Evolutionary conservation across 2,329 filamentous ascomycete genomes (phyloP).

Genomic region (Trichoderma breve): DNA sequence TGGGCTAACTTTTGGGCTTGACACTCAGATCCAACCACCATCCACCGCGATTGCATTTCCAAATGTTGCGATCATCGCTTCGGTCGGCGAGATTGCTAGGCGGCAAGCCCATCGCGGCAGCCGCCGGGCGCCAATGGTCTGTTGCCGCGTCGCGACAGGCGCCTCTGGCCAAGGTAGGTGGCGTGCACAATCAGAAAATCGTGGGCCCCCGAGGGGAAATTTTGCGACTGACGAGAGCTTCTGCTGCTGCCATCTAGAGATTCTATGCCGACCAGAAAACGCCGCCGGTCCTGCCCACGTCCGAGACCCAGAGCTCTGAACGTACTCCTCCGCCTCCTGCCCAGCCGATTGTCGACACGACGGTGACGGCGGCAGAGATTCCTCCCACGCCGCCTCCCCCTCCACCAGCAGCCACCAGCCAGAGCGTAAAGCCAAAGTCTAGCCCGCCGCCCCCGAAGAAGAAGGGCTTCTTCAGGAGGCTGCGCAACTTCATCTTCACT

Average conservation of each 20-base stretch:
- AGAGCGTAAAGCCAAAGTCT: conserved; percentile 20
- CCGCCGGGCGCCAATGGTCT: conserved; percentile 60
- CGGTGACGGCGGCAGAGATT: conserved; percentile 17
- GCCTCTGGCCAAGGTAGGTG: conserved; percentile 34
- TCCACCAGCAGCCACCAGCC: background rate
- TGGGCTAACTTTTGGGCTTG: conserved; percentile 26
- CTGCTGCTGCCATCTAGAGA: conserved; percentile 44
- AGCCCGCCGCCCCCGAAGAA: conserved; percentile 40
- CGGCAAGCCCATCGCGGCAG: conserved; percentile 52
- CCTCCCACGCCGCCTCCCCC: conserved; percentile 18
- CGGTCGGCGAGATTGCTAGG: conserved; percentile 61
- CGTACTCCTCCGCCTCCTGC: conserved; percentile 40
- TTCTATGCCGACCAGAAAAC: conserved; percentile 55
- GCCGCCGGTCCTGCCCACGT: conserved; percentile 52
- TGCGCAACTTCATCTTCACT: conserved; percentile 75
- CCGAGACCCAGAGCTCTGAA: conserved; percentile 51
- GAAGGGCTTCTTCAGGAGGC: conserved; percentile 67
- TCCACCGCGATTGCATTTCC: conserved; percentile 46
- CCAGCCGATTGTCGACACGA: conserved; percentile 24
- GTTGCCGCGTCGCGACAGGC: conserved; percentile 37
- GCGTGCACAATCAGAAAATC: background rate
- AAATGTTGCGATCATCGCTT: conserved; percentile 68
- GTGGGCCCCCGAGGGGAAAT: background rate
- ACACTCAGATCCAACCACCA: conserved; percentile 26
- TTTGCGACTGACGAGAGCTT: conserved; percentile 1